Conservation (phyloP, 2,329 filamentous ascomycete species). For the Epichloe baconii region DNA sequence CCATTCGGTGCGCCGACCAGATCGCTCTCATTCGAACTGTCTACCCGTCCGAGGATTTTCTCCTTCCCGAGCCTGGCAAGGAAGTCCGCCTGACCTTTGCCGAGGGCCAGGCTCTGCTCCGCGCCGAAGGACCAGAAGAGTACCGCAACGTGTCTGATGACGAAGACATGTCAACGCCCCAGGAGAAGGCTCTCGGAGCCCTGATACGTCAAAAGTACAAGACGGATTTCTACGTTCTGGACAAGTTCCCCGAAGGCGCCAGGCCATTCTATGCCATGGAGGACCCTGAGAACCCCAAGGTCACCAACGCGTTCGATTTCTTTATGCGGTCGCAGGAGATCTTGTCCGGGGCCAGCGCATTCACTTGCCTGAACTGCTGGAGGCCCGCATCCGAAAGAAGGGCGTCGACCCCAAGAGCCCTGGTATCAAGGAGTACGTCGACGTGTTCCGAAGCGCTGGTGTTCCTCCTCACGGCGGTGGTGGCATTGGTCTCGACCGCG, state of each 20-base stretch:
- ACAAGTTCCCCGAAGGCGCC: constrained; percentile 71
- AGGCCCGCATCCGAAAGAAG: constrained; percentile 62
- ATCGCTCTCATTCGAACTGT: constrained; percentile 59
- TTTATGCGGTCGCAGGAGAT: constrained; percentile 92
- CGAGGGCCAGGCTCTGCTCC: constrained; percentile 64
- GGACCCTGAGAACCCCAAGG: constrained; percentile 10
- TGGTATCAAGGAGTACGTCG: constrained; percentile 82
- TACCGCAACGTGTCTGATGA: constrained; percentile 57
- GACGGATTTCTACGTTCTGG: constrained; percentile 92
- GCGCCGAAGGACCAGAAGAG: constrained; percentile 58
- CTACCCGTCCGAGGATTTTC: constrained; percentile 67
- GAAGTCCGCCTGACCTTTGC: constrained; percentile 66
- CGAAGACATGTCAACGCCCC: constrained; percentile 68
- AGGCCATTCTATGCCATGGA: constrained; percentile 57
- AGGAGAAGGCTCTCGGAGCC: constrained; percentile 79
- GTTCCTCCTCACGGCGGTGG: constrained; percentile 85
- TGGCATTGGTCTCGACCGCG: constrained; percentile 79
- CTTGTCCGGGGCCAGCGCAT: constrained; percentile 87
- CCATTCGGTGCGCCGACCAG: constrained; percentile 48
- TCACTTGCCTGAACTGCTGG: constrained; percentile 62
- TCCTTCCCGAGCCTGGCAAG: constrained; percentile 60
- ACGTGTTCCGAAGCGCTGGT: constrained; percentile 67
- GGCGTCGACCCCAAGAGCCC: constrained; percentile 64
- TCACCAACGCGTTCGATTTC: constrained; percentile 64
- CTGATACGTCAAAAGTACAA: constrained; percentile 79